Conservation (phyloP, 495 filamentous ascomycete genomes). For the Penicillium flavigenum region DNA sequence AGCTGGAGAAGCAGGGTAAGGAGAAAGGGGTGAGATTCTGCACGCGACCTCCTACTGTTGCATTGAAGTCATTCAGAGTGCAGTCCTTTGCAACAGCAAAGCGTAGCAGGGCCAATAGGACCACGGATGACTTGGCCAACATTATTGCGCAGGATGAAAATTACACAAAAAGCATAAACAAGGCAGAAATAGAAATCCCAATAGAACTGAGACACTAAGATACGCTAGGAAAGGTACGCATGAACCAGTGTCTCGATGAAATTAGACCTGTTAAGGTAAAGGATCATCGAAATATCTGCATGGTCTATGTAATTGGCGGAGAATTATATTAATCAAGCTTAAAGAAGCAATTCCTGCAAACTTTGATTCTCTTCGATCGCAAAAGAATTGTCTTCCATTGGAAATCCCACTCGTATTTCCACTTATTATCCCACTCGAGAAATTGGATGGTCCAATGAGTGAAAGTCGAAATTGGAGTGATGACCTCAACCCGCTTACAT, state of each 20-base stretch:
- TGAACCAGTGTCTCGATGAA: neutral
- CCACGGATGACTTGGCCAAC: neutral
- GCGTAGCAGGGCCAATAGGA: neutral
- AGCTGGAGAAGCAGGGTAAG: neutral
- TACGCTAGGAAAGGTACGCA: neutral
- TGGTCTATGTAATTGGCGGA: neutral
- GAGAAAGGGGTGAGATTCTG: neutral
- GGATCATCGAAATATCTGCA: neutral
- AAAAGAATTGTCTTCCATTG: too few species aligned
- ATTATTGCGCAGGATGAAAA: neutral
- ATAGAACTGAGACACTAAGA: neutral
- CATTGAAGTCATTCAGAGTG: neutral
- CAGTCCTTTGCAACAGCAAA: neutral
- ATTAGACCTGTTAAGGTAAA: neutral
- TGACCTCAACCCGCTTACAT: neutral
- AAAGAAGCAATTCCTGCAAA: too few species aligned
- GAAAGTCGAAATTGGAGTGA: neutral
- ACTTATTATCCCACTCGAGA: too few species aligned
- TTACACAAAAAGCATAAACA: neutral
- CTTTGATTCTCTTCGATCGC: too few species aligned
- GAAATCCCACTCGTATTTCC: too few species aligned
- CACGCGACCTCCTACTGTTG: neutral
- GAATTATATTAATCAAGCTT: too few species aligned
- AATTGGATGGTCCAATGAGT: too few species aligned
- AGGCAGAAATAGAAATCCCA: neutral